Evolutionary conservation across 345 rosid genomes (phyloP), one percentile per base, ranked within the genome.

Genomic region (Lumnitzera littorea): DNA sequence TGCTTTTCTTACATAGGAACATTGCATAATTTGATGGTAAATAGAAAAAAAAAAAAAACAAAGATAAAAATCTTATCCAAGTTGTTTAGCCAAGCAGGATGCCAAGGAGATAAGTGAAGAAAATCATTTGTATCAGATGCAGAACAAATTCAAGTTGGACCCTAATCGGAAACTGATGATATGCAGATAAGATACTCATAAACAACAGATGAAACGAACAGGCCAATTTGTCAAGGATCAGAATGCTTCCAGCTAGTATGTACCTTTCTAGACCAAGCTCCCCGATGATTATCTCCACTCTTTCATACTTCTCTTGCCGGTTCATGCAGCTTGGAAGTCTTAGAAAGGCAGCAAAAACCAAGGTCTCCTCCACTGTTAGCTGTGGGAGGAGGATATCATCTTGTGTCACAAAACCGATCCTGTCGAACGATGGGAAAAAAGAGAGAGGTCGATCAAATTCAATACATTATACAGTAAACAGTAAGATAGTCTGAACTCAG

Each of bases 331-430:
- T 74, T 10, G 97, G 95, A 67, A 94, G 97, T 63, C 96, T 80
- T 67, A 94, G 69, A 64, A 82, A 94, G 11, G 97, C 96, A 58
- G 99, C 87, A 58, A 86, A 94, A 11, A 84, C 84, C 9, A 94
- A 71, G 25, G 97, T 94, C 63, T 94, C 97, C 74, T 94, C 95
- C 12, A 94, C 96, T 0, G 99, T 90, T 46, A 94, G 85, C 71
- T 88, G 97, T n/a, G 99, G 97, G 36, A 86, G 72, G 46, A 94
- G 74, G 66, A 91, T 82, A 65, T 94, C 99, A 57, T 94, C 97
- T 80, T 91, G 97, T 58, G 95, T 82, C 78, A 94, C 99, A 60
- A 94, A 91, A 53, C 99, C 99, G 53, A 94, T 84, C 72, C 99
- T 94, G 78, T 13, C 4, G 60, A 27, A 62, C 20, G 59, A 27